These are phyloP conservation scores for Fusarium cyanostomum DNA, from an alignment of 2,329 filamentous ascomycete species.

Conservation along the genomic window DNA sequence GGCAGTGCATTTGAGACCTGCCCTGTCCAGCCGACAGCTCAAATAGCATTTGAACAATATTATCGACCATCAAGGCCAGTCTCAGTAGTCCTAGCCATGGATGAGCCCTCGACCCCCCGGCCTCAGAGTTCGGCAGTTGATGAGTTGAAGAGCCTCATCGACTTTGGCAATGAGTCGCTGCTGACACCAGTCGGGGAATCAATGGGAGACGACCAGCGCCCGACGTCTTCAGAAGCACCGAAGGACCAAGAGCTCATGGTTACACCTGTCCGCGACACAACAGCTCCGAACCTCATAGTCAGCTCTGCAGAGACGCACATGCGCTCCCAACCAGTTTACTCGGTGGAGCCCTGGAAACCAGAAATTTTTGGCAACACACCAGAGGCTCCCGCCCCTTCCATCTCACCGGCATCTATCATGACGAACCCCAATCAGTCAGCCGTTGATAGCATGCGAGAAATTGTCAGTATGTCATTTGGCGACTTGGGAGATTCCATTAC, in stretches of 20 bases:
- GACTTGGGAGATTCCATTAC: slow-evolving; percentile 28
- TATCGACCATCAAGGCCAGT: background rate
- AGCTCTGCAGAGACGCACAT: slow-evolving; percentile 28
- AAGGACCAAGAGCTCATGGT: background rate
- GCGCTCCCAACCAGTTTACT: slow-evolving; percentile 29
- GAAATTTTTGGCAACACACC: slow-evolving; percentile 33
- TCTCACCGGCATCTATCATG: slow-evolving; percentile 44
- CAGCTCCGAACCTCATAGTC: slow-evolving; percentile 16
- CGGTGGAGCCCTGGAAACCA: slow-evolving; percentile 40
- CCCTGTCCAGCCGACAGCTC: background rate
- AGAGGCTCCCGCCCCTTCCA: slow-evolving; percentile 36
- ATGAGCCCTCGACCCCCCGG: slow-evolving; percentile 18
- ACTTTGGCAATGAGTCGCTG: slow-evolving; percentile 33
- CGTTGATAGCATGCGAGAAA: slow-evolving; percentile 29
- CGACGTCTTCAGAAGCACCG: slow-evolving; percentile 5
- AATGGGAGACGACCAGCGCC: slow-evolving; percentile 7
- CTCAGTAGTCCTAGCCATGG: slow-evolving; percentile 26
- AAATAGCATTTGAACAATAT: background rate
- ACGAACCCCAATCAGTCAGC: slow-evolving; percentile 32
- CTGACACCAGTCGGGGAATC: slow-evolving; percentile 21
- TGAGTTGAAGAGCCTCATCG: slow-evolving; percentile 37
- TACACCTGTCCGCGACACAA: background rate
- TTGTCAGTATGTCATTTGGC: slow-evolving; percentile 35
- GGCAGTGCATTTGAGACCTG: background rate
- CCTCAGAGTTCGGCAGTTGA: slow-evolving; percentile 33